phyloP scores from a whole-genome alignment of 2,329 filamentous ascomycete species.

The Colletotrichum sp. region DNA sequence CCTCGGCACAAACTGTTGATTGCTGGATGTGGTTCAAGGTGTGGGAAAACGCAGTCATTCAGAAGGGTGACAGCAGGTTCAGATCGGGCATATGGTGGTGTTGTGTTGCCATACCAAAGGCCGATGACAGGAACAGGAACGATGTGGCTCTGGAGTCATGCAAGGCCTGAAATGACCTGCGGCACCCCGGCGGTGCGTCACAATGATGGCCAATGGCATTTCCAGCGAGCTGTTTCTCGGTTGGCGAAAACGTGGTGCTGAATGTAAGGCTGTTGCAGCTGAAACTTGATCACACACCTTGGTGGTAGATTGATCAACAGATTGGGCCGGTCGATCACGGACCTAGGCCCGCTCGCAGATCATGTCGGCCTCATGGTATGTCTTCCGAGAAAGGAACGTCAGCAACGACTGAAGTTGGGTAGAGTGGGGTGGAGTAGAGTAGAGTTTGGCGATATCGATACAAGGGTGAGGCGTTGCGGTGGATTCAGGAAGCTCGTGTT shows the following conservation, averaged over 20 bases:
- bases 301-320: conserved; percentile 6
- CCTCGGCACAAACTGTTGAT: not conserved
- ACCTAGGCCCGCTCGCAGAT: not conserved
- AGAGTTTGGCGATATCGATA: not conserved
- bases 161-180: not conserved
- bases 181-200: not conserved
- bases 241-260: not conserved
- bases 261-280: conserved; percentile 9
- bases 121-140: not conserved
- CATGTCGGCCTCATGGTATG: not conserved
- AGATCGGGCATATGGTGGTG: not conserved
- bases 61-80: not conserved
- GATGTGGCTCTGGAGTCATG: not conserved
- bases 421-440: not conserved
- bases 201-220: not conserved
- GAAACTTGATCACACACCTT: not conserved
- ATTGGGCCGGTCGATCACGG: not conserved
- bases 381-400: not conserved
- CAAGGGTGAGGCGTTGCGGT: not conserved
- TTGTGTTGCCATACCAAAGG: not conserved
- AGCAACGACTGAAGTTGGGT: not conserved
- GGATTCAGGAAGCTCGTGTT: not conserved
- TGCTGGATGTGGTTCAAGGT: not conserved
- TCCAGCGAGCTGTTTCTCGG: not conserved
- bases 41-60: not conserved